Evolutionary conservation across 768 basidiomycete genomes (phyloP).

Genomic region (Tulasnella sp.): DNA sequence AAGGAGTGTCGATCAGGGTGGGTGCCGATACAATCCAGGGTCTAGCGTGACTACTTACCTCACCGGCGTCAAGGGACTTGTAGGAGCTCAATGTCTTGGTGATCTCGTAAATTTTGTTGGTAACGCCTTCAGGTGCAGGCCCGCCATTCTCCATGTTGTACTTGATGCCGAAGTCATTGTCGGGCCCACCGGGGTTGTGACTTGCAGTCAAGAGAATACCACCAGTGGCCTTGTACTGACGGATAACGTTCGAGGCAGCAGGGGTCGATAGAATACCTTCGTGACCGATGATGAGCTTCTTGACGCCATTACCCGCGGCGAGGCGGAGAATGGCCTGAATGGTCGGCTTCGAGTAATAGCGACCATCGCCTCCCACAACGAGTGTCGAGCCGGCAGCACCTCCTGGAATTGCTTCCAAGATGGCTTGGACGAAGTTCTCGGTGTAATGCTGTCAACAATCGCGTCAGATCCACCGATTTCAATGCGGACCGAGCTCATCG

Average conservation of each 20-base stretch:
- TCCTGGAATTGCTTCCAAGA: slow-evolving; percentile 85
- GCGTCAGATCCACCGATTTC: slow-evolving; percentile 37
- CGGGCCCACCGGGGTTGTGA: slow-evolving; percentile 98
- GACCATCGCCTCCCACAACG: slow-evolving; percentile 97
- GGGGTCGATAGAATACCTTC: slow-evolving; percentile 94
- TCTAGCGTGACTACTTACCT: slow-evolving; percentile 54
- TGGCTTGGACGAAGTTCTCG: slow-evolving; percentile 97
- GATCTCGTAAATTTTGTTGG: slow-evolving; percentile 91
- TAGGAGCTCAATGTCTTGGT: slow-evolving; percentile 86
- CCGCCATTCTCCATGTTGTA: slow-evolving; percentile 98
- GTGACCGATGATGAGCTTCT: slow-evolving; percentile 89
- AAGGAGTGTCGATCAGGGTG: neutral
- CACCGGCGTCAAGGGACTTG: slow-evolving; percentile 76
- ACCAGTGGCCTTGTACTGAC: slow-evolving; percentile 94
- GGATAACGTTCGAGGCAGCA: slow-evolving; percentile 93
- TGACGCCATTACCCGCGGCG: slow-evolving; percentile 91
- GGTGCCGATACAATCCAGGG: neutral
- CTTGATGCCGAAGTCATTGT: slow-evolving; percentile 99
- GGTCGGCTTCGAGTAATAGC: slow-evolving; percentile 83
- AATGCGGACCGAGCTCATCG: slow-evolving; percentile 5
- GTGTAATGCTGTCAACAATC: slow-evolving; percentile 79
- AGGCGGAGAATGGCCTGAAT: slow-evolving; percentile 93
- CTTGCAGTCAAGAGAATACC: slow-evolving; percentile 96
- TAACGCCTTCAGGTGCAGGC: slow-evolving; percentile 94
- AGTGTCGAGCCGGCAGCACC: slow-evolving; percentile 69